Conservation (phyloP, 306 rosid genomes). For the Herpetospermum pedunculosum region DNA sequence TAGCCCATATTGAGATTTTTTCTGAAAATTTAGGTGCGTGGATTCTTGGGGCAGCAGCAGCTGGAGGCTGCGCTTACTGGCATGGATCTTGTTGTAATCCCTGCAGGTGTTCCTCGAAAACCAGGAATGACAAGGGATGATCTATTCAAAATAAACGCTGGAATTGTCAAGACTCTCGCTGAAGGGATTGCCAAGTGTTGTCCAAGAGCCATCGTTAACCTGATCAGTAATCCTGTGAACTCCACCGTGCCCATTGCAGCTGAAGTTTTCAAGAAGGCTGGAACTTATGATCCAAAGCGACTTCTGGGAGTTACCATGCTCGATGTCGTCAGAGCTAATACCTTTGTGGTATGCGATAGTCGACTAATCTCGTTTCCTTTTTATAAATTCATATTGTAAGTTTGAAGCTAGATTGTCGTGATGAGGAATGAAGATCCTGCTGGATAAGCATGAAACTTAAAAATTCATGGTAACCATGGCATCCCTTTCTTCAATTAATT, state of each 20-base stretch:
- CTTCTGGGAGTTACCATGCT: constrained; percentile 91
- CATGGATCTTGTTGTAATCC: constrained; percentile 75
- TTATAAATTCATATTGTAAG: neutral
- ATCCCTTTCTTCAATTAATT: neutral
- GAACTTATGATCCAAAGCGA: constrained; percentile 77
- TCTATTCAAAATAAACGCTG: constrained; percentile 85
- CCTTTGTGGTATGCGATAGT: constrained; percentile 63
- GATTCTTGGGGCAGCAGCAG: constrained; percentile 74
- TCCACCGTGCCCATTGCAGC: constrained; percentile 94
- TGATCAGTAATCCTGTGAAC: constrained; percentile 95
- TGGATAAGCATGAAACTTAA: neutral
- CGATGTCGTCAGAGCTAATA: constrained; percentile 89
- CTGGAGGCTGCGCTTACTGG: constrained; percentile 86
- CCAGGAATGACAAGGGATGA: constrained; percentile 99
- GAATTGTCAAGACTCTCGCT: constrained; percentile 76
- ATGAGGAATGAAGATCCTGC: neutral
- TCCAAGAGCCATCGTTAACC: constrained; percentile 79
- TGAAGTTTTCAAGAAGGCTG: constrained; percentile 89
- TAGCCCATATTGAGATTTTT: neutral
- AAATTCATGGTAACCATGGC: neutral
- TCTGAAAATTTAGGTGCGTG: constrained; percentile 49
- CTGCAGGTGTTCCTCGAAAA: constrained; percentile 91
- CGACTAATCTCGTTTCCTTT: neutral
- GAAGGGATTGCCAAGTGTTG: constrained; percentile 79
- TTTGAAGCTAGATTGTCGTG: neutral